Conservation (phyloP, 768 basidiomycete species). For the Kwoniella botswanensis region DNA sequence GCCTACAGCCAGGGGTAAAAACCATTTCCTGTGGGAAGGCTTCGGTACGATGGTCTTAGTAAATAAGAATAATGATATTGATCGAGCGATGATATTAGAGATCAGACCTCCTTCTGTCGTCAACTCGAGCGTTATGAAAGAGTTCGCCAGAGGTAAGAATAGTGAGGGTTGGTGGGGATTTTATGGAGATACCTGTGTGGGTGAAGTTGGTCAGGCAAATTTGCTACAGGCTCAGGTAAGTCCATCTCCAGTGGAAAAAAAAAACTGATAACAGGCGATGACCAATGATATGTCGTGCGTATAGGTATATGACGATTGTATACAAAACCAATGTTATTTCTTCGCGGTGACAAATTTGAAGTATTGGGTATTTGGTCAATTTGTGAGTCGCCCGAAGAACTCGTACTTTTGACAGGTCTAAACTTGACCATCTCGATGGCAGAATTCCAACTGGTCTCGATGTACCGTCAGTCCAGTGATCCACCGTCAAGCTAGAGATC, state of each 20-base stretch:
- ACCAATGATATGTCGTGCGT: background rate
- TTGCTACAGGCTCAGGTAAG: constrained; percentile 54
- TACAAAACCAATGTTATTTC: constrained; percentile 54
- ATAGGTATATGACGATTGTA: constrained; percentile 53
- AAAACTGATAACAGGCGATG: background rate
- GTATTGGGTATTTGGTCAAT: constrained; percentile 56
- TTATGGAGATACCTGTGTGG: constrained; percentile 41
- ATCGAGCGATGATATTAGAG: constrained; percentile 51
- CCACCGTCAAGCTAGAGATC: constrained; percentile 43
- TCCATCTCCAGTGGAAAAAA: background rate
- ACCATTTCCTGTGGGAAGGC: constrained; percentile 50
- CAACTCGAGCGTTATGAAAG: constrained; percentile 40
- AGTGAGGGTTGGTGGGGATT: constrained; percentile 45
- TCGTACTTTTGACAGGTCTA: too few relatives aligned
- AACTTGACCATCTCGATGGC: background rate
- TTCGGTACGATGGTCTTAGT: constrained; percentile 55
- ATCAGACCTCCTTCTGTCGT: constrained; percentile 53
- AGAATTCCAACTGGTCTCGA: constrained; percentile 51
- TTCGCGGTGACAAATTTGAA: constrained; percentile 56
- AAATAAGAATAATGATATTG: constrained; percentile 41
- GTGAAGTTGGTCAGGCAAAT: constrained; percentile 55
- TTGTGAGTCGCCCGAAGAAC: constrained; percentile 39
- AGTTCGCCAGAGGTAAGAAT: constrained; percentile 42
- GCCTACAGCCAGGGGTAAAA: background rate
- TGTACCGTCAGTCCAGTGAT: constrained; percentile 51